Percentiles rank a stretch among this genome's conserved stretches.
phyloP scores from a whole-genome alignment of 345 rosid genomes.

The Boechera divaricarpa region DNA sequence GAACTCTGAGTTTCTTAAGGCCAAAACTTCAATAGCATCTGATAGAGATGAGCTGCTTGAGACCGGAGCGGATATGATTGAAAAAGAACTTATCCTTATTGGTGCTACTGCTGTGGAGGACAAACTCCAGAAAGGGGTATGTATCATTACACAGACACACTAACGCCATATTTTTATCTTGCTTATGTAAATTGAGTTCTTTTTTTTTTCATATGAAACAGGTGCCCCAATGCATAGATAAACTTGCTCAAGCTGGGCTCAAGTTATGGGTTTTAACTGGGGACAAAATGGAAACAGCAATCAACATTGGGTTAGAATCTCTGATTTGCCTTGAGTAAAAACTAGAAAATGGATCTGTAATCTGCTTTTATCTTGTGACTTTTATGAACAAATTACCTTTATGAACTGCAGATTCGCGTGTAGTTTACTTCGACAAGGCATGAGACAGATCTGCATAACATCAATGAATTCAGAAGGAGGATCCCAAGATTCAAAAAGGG shows the following conservation, averaged over 20 bases:
- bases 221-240: slow-evolving; percentile 99
- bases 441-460: slow-evolving; percentile 85
- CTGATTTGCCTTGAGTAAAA: slow-evolving; percentile 24
- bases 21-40: slow-evolving; percentile 78
- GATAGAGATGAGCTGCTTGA: slow-evolving; percentile 86
- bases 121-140: slow-evolving; percentile 95
- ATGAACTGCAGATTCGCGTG: slow-evolving; percentile 74
- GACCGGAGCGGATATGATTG: slow-evolving; percentile 77
- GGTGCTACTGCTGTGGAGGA: slow-evolving; percentile 99
- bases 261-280: slow-evolving; percentile 99
- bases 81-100: slow-evolving; percentile 82
- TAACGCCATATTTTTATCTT: slow-evolving; percentile 11
- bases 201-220: slow-evolving; percentile 40
- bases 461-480: slow-evolving; percentile 55
- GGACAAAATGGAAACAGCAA: slow-evolving; percentile 99
- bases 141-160: background rate
- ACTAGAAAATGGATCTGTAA: slow-evolving; percentile 18
- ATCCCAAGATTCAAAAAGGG: slow-evolving; percentile 68
- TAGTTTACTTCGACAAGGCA: slow-evolving; percentile 95
- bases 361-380: slow-evolving; percentile 24
- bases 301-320: slow-evolving; percentile 86
- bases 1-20: slow-evolving; percentile 82
- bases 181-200: slow-evolving; percentile 36
- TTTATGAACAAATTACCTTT: slow-evolving; percentile 27
- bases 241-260: slow-evolving; percentile 97